Base-by-base conservation (phyloP, 2,329 filamentous ascomycete genomes). In the Aspergillus aculeatinus region DNA sequence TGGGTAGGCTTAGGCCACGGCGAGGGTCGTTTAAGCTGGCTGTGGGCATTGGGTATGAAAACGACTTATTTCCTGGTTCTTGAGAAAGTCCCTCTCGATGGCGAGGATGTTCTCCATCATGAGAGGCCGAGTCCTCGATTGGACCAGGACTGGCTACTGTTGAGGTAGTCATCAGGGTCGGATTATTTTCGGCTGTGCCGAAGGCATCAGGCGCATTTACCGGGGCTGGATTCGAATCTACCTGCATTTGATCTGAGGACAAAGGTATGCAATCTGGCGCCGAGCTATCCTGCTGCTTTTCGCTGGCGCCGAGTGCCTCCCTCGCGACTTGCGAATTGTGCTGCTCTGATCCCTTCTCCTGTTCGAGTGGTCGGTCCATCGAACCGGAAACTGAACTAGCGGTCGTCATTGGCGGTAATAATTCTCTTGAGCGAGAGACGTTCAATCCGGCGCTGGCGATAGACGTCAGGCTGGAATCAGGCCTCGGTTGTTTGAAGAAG, bases 11-110 rank as follows among this genome's bases (percentile, higher is more conserved):
- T 76, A 87, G 82, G 58, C 85, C 84, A 64, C 85, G 80, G 55
- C 81, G 77, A 11, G 83, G 80, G 59, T 84, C 83, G 57, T 78
- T 79, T 48, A 82, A 64, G 33, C 76, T 65, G 68, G 76, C 67
- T 74, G 80, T 77, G n/a, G 85, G 85, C 55, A 85, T 83, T 7
- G 86, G 86, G 71, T 87, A 88, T n/a, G 86, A 87, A 66, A 86
- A 85, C 10, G 86, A 80, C 68, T 86, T 86, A 66, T 81, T 83
- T 39, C 69, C 74, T 55, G 67, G 70, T 63, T 74, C 77, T 44
- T 77, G 76, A 33, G 74, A 70, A 35, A 77, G 71, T 23, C 78
- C 76, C 12, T 72, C 73, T 35, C 74, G 72, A 57, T 74, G 72
- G 39, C 70, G 74, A 51, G 70, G 67, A 58, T 76, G 76, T 58